Evolutionary conservation across 352 stramenopile genomes (phyloP), one percentile per base, ranked within the genome.

Genomic region (Phytophthora quininea): DNA sequence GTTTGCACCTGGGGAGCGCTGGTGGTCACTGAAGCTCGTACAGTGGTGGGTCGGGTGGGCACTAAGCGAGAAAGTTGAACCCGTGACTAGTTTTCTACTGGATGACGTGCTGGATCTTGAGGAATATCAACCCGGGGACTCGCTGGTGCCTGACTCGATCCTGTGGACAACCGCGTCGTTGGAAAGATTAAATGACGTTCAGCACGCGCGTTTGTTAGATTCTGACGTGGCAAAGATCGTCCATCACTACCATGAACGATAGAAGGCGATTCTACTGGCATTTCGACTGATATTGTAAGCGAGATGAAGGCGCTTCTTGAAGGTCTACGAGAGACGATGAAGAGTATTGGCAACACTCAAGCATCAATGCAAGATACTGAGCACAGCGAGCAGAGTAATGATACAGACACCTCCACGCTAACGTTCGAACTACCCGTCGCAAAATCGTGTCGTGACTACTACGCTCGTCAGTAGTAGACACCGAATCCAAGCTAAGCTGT

Each of bases 11-110:
- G 42, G 58, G 11, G 31, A 60, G 4, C 3, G 49, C 1, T 4
- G 59, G 1, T 73, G 59, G 56, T 58, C 58, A n/a, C 35, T 76
- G 9, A 76, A 73, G 15, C 54, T 67, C 0, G 54, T 71, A 0
- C 71, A 75, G 54, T 72, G 55, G 58, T 67, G 64, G 53, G 58
- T 30, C 3, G 57, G 35, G 8, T 72, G 56, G 53, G 53, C 58
- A 32, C 64, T 47, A 29, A 52, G 40, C 7, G 64, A 67, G 30
- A 58, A 61, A 14, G 40, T 14, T 2, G 42, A 61, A 30, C 42
- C 54, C 2, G 54, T 66, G 56, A 12, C 37, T 12, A 2, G 58
- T 9, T 65, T 53, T 42, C 38, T 58, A 3, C 9, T 65, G 10
- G 48, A 65, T 19, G 58, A 58, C 11, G 38, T 65, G 4, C 7